A percentile compares a stretch with the other conserved stretches of the same genome.
Evolutionary conservation across 768 basidiomycete species (phyloP).

Genomic region (Crepidotus variabilis): DNA sequence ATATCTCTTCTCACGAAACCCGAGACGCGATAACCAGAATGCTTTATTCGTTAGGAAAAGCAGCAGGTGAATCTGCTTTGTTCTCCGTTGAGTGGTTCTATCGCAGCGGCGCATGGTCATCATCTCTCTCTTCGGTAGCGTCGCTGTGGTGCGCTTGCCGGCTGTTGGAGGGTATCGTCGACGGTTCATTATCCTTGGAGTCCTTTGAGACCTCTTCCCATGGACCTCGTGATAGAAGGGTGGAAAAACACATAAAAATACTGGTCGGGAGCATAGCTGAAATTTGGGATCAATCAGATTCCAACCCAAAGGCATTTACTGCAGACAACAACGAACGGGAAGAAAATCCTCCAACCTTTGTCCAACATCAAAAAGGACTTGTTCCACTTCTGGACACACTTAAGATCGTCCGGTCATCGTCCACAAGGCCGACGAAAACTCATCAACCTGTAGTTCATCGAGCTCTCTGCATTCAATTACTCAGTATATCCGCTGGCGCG

Average conservation of each 20-base stretch:
- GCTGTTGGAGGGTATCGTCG: conserved; percentile 69
- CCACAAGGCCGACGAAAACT: conserved; percentile 20
- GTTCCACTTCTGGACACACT: conserved; percentile 56
- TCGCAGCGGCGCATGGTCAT: conserved; percentile 44
- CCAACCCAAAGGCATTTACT: conserved; percentile 12
- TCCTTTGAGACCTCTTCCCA: conserved; percentile 20
- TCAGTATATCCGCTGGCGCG: conserved; percentile 69
- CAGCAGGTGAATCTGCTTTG: conserved; percentile 64
- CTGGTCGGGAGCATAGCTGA: conserved; percentile 64
- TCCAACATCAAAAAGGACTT: conserved; percentile 69
- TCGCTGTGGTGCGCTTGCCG: conserved; percentile 85
- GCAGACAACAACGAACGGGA: conserved; percentile 24
- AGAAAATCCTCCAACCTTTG: conserved; percentile 21
- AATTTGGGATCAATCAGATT: conserved; percentile 58
- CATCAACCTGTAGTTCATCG: conserved; percentile 67
- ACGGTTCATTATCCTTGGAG: conserved; percentile 37
- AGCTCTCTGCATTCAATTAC: conserved; percentile 65
- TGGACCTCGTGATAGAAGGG: conserved; percentile 38
- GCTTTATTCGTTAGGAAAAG: conserved; percentile 69
- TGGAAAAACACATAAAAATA: conserved; percentile 63
- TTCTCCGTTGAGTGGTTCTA: conserved; percentile 85
- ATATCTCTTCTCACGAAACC: conserved; percentile 48
- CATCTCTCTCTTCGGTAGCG: conserved; percentile 46
- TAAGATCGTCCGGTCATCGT: conserved; percentile 38
- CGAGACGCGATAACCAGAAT: conserved; percentile 59